A percentile compares a stretch with the other conserved stretches of the same genome.
Conservation (phyloP, 164 flowering plant species). For the Tetrastigma voinierianum region DNA sequence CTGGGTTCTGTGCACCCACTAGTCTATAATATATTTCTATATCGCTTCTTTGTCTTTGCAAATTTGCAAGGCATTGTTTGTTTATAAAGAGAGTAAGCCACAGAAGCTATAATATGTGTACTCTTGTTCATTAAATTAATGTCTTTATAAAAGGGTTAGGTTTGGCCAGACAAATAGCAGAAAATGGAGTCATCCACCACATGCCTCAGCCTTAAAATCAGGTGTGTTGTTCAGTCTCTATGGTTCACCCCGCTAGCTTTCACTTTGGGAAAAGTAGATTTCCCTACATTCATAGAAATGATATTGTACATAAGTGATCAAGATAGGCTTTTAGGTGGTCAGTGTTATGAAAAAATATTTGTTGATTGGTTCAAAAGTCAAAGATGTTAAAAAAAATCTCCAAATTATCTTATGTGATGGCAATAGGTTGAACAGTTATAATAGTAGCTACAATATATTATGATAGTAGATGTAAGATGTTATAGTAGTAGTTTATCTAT, state of each 20-base stretch:
- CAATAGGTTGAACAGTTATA: no score
- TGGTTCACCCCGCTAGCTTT: no score
- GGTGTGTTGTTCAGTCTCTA: no score
- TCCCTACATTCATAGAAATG: background rate
- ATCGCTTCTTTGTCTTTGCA: background rate
- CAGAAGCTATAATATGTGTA: constrained; percentile 6
- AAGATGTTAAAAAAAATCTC: no score
- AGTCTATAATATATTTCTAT: background rate
- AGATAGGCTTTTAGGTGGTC: no score
- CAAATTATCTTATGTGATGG: no score
- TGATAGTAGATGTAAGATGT: no score
- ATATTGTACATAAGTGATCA: no score
- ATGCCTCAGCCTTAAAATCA: background rate
- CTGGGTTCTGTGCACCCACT: constrained; percentile 5
- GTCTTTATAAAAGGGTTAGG: constrained; percentile 5
- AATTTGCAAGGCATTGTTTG: constrained; percentile 1
- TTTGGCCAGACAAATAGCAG: background rate
- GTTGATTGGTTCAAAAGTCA: no score
- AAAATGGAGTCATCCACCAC: constrained; percentile 3
- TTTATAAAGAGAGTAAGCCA: background rate
- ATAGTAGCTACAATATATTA: no score
- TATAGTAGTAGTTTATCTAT: no score
- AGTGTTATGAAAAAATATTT: no score
- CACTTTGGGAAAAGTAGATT: background rate
- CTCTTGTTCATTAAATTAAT: background rate